These are phyloP conservation scores for Mariannaea elegans DNA, from an alignment of 2,329 filamentous ascomycete genomes.

Conservation along the genomic window DNA sequence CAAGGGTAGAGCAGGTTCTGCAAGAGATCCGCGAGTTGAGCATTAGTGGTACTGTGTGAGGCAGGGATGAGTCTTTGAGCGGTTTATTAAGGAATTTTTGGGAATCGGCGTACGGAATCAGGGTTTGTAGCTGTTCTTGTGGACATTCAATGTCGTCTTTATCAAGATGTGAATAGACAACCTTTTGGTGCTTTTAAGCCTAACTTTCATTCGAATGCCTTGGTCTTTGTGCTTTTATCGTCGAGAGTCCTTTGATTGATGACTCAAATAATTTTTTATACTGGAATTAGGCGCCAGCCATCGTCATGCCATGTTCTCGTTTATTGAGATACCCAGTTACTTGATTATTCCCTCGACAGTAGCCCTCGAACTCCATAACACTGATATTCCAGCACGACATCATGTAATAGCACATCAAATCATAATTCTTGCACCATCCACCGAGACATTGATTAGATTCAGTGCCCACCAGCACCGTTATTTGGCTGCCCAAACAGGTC, in stretches of 20 bases:
- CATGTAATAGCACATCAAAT: background rate
- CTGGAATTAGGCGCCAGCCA: background rate
- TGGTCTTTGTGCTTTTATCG: no score
- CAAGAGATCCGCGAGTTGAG: constrained; percentile 97
- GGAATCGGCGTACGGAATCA: constrained; percentile 41
- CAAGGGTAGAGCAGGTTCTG: constrained; percentile 90
- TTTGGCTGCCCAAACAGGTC: constrained; percentile 54
- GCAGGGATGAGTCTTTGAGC: constrained; percentile 5
- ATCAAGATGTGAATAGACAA: constrained; percentile 40
- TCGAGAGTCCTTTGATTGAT: no score
- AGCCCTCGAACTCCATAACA: background rate
- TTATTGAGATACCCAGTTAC: no score
- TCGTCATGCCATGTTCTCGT: no score
- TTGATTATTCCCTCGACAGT: no score
- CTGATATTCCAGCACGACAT: background rate
- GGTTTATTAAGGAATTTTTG: constrained; percentile 14
- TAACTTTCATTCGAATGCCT: no score
- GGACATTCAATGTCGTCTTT: constrained; percentile 37
- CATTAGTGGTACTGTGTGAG: constrained; percentile 77
- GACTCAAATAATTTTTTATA: no score
- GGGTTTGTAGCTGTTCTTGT: constrained; percentile 35
- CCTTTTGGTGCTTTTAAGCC: constrained; percentile 6
- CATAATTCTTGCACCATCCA: background rate
- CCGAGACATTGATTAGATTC: constrained; percentile 2
- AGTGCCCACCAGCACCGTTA: constrained; percentile 31